phyloP scores from a whole-genome alignment of 2,329 filamentous ascomycete species.

The Pseudogymnoascus sp. region DNA sequence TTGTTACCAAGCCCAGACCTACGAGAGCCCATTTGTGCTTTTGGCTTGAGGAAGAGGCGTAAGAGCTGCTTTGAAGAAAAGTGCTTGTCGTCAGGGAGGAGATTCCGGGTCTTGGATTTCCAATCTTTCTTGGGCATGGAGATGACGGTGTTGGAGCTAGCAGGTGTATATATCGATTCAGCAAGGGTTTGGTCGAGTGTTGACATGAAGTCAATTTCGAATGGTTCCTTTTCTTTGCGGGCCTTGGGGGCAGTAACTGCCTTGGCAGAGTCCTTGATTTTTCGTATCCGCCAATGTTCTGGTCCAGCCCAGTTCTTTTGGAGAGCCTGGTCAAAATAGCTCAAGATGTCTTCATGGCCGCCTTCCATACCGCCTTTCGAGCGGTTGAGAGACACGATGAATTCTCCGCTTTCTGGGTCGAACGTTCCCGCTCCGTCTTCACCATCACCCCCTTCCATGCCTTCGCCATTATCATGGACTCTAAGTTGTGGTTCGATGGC shows the following conservation, averaged over 20 bases:
- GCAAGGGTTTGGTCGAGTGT: slow-evolving; percentile 63
- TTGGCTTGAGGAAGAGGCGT: slow-evolving; percentile 88
- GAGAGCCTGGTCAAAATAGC: slow-evolving; percentile 92
- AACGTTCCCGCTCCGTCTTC: slow-evolving; percentile 45
- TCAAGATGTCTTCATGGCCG: slow-evolving; percentile 87
- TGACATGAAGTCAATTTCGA: slow-evolving; percentile 82
- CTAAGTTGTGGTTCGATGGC: slow-evolving; percentile 80
- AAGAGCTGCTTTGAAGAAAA: slow-evolving; percentile 91
- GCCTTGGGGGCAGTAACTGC: slow-evolving; percentile 50
- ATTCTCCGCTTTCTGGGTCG: slow-evolving; percentile 61
- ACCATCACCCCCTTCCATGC: slow-evolving; percentile 42
- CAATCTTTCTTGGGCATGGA: slow-evolving; percentile 87
- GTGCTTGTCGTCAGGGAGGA: slow-evolving; percentile 95
- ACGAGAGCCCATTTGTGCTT: slow-evolving; percentile 68
- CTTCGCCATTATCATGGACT: slow-evolving; percentile 57
- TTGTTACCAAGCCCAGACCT: slow-evolving; percentile 42
- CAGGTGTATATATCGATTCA: slow-evolving; percentile 72
- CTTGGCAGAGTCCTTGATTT: slow-evolving; percentile 74
- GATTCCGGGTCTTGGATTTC: slow-evolving; percentile 86
- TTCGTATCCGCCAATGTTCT: slow-evolving; percentile 96
- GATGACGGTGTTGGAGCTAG: slow-evolving; percentile 71
- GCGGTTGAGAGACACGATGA: slow-evolving; percentile 66
- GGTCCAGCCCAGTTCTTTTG: slow-evolving; percentile 97
- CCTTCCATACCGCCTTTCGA: slow-evolving; percentile 52
- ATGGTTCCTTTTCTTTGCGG: slow-evolving; percentile 92